Base-by-base conservation (phyloP, 2,329 filamentous ascomycete species). In the Apiospora arundinis region DNA sequence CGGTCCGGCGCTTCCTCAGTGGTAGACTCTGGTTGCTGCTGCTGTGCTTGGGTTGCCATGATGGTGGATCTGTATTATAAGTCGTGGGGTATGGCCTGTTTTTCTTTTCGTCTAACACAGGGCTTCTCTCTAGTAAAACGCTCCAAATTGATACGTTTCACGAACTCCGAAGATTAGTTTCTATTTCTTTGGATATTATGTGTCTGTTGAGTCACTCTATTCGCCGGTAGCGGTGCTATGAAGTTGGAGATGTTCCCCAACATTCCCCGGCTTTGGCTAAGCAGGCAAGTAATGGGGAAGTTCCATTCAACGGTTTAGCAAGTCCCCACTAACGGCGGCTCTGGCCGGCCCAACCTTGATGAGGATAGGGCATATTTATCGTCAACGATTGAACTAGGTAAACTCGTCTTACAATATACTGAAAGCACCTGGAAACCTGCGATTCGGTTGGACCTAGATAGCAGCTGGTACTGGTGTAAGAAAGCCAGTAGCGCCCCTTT, bases 231-330 rank as follows among this genome's bases (percentile, higher is more conserved):
- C 7, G 14, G 12, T 56, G 25, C 12, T 28, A 14, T 3, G 28
- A n/a, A 14, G 56, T 63, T 40, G 56, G 32, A 63, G 56, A 60
- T 37, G 18, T 63, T 23, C 56, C 56, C 56, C 56, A 40, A 63
- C 56, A 63, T 40, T 63, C 56, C 56, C 56, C 56, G 40, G 56
- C 56, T 40, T 63, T 21, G 56, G 56, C 56, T 63, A 63, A 40
- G 56, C 56, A n/a, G 37, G 32, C 18, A 32, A 56, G 52, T 56
- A 18, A 32, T 60, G 52, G 52, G 52, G 52, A 16, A 60, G 52
- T 37, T 37, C 52, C 52, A 60, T 60, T 37, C 52, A 60, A 37
- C 32, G 6, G 16, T 37, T 37, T n/a, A 11, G 56, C 11, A 14
- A 4, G 56, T 40, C 56, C 21, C 56, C 56, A 40, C 56, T 63